phyloP scores from a whole-genome alignment of 1,139 yeast species.

The Debaryomyces sp. region DNA sequence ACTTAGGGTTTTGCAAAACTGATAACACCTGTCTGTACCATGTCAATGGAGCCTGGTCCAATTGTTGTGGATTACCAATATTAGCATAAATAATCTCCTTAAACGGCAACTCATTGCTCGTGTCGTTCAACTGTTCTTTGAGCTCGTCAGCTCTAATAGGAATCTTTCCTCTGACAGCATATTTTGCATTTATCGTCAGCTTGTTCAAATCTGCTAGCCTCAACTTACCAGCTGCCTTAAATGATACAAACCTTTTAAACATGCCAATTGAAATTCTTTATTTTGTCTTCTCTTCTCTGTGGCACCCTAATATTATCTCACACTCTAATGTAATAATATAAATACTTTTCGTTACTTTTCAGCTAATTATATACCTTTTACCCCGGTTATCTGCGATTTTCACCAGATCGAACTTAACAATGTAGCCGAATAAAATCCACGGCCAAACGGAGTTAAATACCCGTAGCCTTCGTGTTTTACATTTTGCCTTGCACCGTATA shows the following conservation, averaged over 20 bases:
- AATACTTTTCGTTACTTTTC: not conserved
- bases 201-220: slow-evolving; percentile 60
- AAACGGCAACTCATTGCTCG: slow-evolving; percentile 70
- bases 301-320: not conserved
- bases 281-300: slow-evolving; percentile 4
- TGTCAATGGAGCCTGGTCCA: slow-evolving; percentile 92
- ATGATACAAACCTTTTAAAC: slow-evolving; percentile 13
- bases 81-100: slow-evolving; percentile 80
- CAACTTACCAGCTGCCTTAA: slow-evolving; percentile 26
- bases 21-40: slow-evolving; percentile 92
- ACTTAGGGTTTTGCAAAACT: slow-evolving; percentile 78
- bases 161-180: slow-evolving; percentile 92
- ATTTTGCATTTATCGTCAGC: slow-evolving; percentile 79
- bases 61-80: slow-evolving; percentile 96
- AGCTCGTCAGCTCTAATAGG: slow-evolving; percentile 94
- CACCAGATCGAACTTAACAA: not conserved
- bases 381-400: slow-evolving; percentile 1
- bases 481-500: not conserved
- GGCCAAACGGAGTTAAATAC: not conserved
- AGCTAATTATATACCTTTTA: not conserved
- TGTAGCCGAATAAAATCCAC: not conserved
- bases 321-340: not conserved
- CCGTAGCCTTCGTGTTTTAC: not conserved
- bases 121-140: slow-evolving; percentile 26
- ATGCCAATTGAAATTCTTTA: slow-evolving; percentile 4